Evolutionary conservation across 805 yeast genomes (phyloP), one percentile per base, ranked within the genome.

Genomic region (Komagataella kurtzmanii): DNA sequence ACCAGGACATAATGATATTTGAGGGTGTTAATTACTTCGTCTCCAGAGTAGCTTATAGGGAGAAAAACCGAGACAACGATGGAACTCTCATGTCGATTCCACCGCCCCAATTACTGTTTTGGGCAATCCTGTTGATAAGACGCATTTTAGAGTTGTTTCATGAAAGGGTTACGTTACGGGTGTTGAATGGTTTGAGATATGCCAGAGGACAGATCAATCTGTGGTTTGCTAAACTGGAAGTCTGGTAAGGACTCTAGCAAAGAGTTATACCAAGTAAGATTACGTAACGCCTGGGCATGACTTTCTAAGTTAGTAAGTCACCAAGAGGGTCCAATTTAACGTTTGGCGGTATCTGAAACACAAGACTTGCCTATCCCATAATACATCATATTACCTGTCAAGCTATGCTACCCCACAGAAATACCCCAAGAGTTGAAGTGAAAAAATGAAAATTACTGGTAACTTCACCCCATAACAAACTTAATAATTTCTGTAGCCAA

Each of bases 1-100:
- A 77, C 99, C 99, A 91, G 57, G 95, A 84, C 98, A 90, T 86
- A 7, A 18, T 43, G 17, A 10, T 17, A 6, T 12, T 6, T 44
- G 49, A 14, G 45, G 17, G 17, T 48, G 44, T 21, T 12, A 19
- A 6, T 44, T 43, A 43, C 7, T 17, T 44, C 19, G 6, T 44
- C 17, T 12, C 19, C 40, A 30, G 40, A 3, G 12, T 10, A 30
- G 40, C 40, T 30, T 30, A 30, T 30, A 30, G 14, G 40, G 40
- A 30, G 40, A 14, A 10, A 30, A 30, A 10, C 40, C 40, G 40
- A 30, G 40, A 30, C 40, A 30, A 14, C 40, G 40, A 30, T 30
- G 40, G 40, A 30, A 30, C 40, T 30, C 12, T 5, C 12, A 30
- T 30, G 4, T 10, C 5, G 14, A 10, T 3, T 8, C 5, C 40